Percentiles rank a stretch among this genome's conserved stretches.
These are phyloP conservation scores for Blastobotrys indianensis DNA, from an alignment of 1,139 yeast species.

Conservation along the genomic window DNA sequence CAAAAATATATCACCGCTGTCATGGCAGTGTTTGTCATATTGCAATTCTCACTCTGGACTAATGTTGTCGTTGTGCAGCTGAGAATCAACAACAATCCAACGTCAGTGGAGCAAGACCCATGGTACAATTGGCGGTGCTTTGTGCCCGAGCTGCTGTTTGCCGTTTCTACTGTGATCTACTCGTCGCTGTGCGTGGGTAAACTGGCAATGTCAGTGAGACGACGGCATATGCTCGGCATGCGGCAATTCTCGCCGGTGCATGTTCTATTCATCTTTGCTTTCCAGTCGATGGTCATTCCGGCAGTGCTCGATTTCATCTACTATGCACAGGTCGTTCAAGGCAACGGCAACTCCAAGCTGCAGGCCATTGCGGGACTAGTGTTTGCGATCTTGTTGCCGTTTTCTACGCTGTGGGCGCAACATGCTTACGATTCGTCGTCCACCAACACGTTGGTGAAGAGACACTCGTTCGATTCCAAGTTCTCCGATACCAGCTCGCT, in stretches of 20 bases:
- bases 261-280: constrained; percentile 67
- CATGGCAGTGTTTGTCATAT: constrained; percentile 14
- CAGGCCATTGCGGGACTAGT: constrained; percentile 37
- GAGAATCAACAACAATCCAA: constrained; percentile 16
- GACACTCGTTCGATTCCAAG: too few species aligned
- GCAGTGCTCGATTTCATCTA: constrained; percentile 57
- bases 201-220: constrained; percentile 58
- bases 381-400: constrained; percentile 65
- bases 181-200: constrained; percentile 56
- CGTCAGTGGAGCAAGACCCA: too few species aligned
- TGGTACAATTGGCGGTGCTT: constrained; percentile 24
- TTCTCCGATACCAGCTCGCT: neutral
- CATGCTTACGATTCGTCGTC: constrained; percentile 8
- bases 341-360: constrained; percentile 30
- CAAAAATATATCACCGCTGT: constrained; percentile 14
- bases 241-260: constrained; percentile 79
- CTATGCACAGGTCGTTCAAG: constrained; percentile 27
- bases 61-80: constrained; percentile 35
- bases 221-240: constrained; percentile 70
- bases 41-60: constrained; percentile 46
- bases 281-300: constrained; percentile 81
- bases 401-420: constrained; percentile 81
- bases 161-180: constrained; percentile 60
- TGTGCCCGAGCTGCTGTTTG: constrained; percentile 50
- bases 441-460: too few species aligned